Evolutionary conservation across 1,139 yeast genomes (phyloP).

Genomic region (Hyphopichia fennica): DNA sequence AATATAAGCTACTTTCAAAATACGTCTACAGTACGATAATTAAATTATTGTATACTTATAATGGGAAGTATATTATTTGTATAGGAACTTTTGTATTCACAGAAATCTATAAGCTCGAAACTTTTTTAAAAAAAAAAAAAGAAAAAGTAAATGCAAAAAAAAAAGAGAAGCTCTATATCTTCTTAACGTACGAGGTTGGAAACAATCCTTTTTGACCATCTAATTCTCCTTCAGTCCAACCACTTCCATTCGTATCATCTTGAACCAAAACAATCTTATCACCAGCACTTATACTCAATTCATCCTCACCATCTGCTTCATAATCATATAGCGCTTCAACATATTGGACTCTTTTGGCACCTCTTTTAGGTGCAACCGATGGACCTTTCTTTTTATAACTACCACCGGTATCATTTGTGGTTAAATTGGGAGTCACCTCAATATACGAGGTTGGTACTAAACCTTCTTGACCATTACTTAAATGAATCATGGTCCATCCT

Average conservation of each 20-base stretch:
- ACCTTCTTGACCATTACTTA: constrained; percentile 53
- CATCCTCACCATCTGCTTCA: constrained; percentile 80
- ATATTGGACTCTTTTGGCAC: constrained; percentile 64
- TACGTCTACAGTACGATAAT: too few species aligned
- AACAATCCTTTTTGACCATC: constrained; percentile 74
- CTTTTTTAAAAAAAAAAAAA: background rate
- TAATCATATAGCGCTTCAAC: constrained; percentile 81
- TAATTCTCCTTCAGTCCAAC: constrained; percentile 94
- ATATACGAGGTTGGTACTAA: constrained; percentile 86
- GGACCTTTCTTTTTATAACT: constrained; percentile 65
- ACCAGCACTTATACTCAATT: constrained; percentile 69
- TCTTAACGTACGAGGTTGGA: constrained; percentile 73
- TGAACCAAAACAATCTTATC: constrained; percentile 68
- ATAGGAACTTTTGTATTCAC: too few species aligned
- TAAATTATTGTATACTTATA: too few species aligned
- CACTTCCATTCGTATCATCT: constrained; percentile 79
- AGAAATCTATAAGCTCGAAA: background rate
- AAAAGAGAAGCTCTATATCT: constrained; percentile 12
- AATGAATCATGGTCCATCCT: constrained; percentile 80
- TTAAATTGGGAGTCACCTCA: constrained; percentile 32
- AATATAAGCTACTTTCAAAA: too few species aligned
- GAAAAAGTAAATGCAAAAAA: background rate
- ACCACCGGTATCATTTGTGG: constrained; percentile 15
- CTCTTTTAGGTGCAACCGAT: constrained; percentile 80
- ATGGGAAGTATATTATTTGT: too few species aligned